phyloP scores from a whole-genome alignment of 257 asterid genomes.

The Coffea canephora region DNA sequence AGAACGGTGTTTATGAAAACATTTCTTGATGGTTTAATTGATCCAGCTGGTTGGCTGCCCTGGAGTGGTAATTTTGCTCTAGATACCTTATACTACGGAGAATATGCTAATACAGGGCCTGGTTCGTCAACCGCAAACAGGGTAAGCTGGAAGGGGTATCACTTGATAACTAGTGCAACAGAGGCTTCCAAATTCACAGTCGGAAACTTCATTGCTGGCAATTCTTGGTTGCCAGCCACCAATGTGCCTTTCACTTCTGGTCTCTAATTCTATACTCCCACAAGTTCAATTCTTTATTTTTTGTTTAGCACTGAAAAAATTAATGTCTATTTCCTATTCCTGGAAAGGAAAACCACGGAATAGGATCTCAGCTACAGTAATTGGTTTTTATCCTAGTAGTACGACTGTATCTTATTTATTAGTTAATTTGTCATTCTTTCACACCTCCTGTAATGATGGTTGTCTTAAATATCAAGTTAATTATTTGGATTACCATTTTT shows the following conservation, averaged over 20 bases:
- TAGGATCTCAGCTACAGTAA: not conserved
- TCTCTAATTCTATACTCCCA: slow-evolving; percentile 27
- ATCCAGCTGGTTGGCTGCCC: slow-evolving; percentile 80
- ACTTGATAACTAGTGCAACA: slow-evolving; percentile 56
- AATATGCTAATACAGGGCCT: slow-evolving; percentile 77
- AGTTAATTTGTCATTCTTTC: too few species aligned
- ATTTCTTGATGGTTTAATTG: slow-evolving; percentile 48
- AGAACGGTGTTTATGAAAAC: slow-evolving; percentile 71
- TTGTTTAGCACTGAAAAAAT: not conserved
- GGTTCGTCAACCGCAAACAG: slow-evolving; percentile 67
- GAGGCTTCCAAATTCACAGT: slow-evolving; percentile 65
- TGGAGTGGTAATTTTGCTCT: slow-evolving; percentile 85
- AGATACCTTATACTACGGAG: slow-evolving; percentile 69
- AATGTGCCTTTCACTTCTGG: slow-evolving; percentile 72
- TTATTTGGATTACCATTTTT: too few species aligned
- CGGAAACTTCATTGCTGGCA: slow-evolving; percentile 64
- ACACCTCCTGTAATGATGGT: not conserved
- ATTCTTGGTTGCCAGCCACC: slow-evolving; percentile 71
- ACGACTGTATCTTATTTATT: not conserved
- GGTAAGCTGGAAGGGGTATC: slow-evolving; percentile 82
- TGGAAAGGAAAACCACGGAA: not conserved
- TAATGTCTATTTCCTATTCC: not conserved
- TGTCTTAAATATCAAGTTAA: not conserved
- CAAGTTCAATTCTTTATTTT: not conserved
- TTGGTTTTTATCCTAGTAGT: not conserved